Percentiles rank a stretch among this genome's conserved stretches.
phyloP scores from a whole-genome alignment of 768 basidiomycete genomes.

The Kwoniella mangroviensis region DNA sequence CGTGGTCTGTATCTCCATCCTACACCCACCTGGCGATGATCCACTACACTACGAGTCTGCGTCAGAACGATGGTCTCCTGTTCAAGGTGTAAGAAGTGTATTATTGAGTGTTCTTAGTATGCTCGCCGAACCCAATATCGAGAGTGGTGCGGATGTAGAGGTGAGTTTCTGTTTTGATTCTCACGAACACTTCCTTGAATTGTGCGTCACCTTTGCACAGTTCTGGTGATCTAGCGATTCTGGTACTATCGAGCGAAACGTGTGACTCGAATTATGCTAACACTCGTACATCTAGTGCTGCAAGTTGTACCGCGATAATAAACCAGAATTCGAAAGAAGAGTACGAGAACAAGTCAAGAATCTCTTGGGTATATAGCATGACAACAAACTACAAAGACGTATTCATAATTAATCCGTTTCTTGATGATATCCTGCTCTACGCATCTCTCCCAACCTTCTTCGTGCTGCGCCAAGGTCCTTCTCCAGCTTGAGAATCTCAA shows the following conservation, averaged over 20 bases:
- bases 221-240: neutral
- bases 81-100: constrained; percentile 96
- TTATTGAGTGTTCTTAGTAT: constrained; percentile 94
- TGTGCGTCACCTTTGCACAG: neutral
- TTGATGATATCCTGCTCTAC: constrained; percentile 55
- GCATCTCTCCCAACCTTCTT: constrained; percentile 57
- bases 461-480: constrained; percentile 78
- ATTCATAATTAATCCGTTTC: constrained; percentile 38
- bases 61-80: constrained; percentile 97
- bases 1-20: constrained; percentile 95
- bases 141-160: constrained; percentile 90
- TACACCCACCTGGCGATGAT: constrained; percentile 76
- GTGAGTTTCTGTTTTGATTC: constrained; percentile 27
- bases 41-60: constrained; percentile 85
- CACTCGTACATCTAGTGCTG: constrained; percentile 68
- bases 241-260: neutral
- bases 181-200: neutral
- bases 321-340: constrained; percentile 81
- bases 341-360: constrained; percentile 82
- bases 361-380: constrained; percentile 68
- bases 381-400: constrained; percentile 19
- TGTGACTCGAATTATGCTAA: neutral
- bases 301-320: constrained; percentile 92
- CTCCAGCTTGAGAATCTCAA: constrained; percentile 95
- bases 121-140: constrained; percentile 98